Percentiles rank a stretch among this genome's conserved stretches.
Evolutionary conservation across 345 rosid species (phyloP).

Genomic region (Sisymbrium altissimum): DNA sequence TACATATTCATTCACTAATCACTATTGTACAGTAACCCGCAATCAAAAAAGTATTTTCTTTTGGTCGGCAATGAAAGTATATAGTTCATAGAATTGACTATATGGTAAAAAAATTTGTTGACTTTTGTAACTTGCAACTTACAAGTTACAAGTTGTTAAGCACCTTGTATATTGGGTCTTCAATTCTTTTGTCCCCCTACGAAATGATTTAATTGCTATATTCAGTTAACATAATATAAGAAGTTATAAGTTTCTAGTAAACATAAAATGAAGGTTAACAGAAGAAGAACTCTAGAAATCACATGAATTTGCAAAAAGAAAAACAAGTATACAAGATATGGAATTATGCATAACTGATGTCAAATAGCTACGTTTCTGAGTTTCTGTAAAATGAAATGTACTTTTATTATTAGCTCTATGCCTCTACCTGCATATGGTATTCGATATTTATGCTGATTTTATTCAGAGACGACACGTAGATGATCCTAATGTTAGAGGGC

Average conservation of each 20-base stretch:
- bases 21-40: not conserved
- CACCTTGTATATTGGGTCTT: not conserved
- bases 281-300: too few species aligned
- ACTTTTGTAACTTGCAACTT: not conserved
- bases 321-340: not conserved
- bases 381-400: not conserved
- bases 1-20: not conserved
- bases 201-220: not conserved
- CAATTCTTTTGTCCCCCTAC: not conserved
- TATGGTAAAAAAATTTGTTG: not conserved
- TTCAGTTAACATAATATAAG: too few species aligned
- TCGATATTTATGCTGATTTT: not conserved
- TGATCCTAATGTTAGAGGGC: conserved; percentile 19
- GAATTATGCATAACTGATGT: not conserved
- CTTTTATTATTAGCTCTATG: not conserved
- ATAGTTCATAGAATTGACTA: not conserved
- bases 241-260: not conserved
- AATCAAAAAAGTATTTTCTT: not conserved
- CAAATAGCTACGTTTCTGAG: not conserved
- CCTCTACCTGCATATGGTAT: not conserved
- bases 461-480: not conserved
- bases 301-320: not conserved
- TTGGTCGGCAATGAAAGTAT: not conserved
- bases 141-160: too few species aligned
- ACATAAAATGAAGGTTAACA: not conserved